Evolutionary conservation across 345 rosid genomes (phyloP), one percentile per base, ranked within the genome.

Genomic region (Populus pruinosa): DNA sequence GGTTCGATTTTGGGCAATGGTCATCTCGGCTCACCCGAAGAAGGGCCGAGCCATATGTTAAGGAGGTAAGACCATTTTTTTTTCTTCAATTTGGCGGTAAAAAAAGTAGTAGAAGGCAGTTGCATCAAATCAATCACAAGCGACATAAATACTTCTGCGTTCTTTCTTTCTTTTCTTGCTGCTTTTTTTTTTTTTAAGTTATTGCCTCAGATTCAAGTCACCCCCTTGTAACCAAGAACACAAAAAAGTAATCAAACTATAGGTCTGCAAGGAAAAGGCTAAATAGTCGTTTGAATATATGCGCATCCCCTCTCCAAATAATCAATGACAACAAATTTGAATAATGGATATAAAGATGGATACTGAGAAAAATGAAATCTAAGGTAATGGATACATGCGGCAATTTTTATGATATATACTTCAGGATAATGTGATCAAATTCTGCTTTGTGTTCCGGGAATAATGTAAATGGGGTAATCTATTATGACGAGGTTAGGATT

Each of bases 1-100:
- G 53, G 59, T 50, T 74, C 80, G 17, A 81, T 53, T 81, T 72
- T 59, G 11, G 74, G 73, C 9, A 75, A 11, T 12, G 65, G 65
- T 66, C 67, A 17, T 82, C 73, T 69, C 13, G 69, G 73, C 38
- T 64, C 84, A 38, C 80, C 86, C 13, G 86, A 56, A 18, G 86
- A 81, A 43, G 81, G 71, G 0, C 56, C 53, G 2, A 21, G 21
- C 76, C 67, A 79, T 66, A 41, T 31, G 23, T 31, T 53, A 20
- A 75, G 80, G 31, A 80, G 83, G 87, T 85, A 69, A 47, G 49
- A 25, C 25, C 38, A 33, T 49, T 31, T 31, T 38, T 25, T 3
- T 10, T 21, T 63, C 44, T 8, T 9, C 23, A 56, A 56, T 9
- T 56, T 23, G 63, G 13, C n/a, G 14, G 27, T 9, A 56, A 56